Conservation (phyloP, 2,329 filamentous ascomycete genomes). For the Aspergillus ochraceus region DNA sequence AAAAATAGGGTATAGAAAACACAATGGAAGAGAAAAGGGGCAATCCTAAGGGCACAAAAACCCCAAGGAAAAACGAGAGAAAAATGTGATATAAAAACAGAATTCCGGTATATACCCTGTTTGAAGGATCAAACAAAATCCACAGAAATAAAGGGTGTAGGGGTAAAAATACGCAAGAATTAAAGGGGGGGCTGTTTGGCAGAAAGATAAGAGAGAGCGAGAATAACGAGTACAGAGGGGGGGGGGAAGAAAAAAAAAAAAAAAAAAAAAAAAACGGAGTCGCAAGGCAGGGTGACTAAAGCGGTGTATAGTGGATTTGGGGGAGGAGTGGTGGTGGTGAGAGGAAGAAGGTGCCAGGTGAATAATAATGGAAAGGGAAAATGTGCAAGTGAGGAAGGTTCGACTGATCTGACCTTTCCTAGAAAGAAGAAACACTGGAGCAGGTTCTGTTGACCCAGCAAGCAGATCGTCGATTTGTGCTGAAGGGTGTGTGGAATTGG, state of each 20-base stretch:
- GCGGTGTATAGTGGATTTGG: conserved; percentile 21
- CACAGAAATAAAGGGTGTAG: background rate
- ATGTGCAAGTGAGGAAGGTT: conserved; percentile 8
- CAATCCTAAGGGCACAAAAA: background rate
- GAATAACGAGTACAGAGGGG: conserved; percentile 6
- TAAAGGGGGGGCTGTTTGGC: background rate
- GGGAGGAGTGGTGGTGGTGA: conserved; percentile 1
- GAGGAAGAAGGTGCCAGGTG: background rate
- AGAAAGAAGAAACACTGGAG: conserved; percentile 14
- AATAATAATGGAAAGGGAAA: background rate
- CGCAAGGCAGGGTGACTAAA: conserved; percentile 17
- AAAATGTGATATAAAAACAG: conserved; percentile 3
- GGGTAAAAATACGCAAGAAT: background rate
- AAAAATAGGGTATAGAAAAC: conserved; percentile 1
- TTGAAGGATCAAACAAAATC: background rate
- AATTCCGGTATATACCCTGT: background rate
- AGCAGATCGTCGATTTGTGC: conserved; percentile 24
- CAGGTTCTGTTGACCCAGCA: conserved; percentile 18
- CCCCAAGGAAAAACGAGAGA: background rate
- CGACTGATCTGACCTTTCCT: conserved; percentile 24
- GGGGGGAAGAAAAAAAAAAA: conserved; percentile 6
- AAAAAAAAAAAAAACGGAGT: conserved; percentile 12
- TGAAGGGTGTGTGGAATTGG: conserved; percentile 21
- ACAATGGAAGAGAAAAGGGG: conserved; percentile 4
- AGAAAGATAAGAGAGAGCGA: conserved; percentile 4